phyloP scores from a whole-genome alignment of 129 eudicot genomes.

The Solidago caesia region DNA sequence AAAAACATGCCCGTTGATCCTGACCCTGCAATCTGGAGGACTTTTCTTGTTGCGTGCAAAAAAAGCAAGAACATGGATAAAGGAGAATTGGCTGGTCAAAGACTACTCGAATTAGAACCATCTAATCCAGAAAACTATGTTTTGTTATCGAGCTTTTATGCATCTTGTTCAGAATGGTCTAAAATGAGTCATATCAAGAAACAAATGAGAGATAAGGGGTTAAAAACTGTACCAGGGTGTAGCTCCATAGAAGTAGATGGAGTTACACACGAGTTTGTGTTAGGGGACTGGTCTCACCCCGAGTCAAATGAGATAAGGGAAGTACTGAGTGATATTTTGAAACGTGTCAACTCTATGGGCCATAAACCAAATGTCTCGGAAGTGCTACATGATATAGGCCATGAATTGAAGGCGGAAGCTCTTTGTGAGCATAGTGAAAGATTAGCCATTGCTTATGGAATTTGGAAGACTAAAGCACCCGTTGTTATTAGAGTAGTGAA shows the following conservation, averaged over 20 bases:
- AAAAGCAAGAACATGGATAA: slow-evolving; percentile 36
- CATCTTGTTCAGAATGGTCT: slow-evolving; percentile 49
- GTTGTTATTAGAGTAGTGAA: slow-evolving; percentile 56
- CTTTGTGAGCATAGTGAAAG: slow-evolving; percentile 78
- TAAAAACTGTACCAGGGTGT: slow-evolving; percentile 55
- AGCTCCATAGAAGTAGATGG: slow-evolving; percentile 70
- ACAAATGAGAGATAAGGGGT: slow-evolving; percentile 48
- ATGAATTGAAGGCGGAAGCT: slow-evolving; percentile 51
- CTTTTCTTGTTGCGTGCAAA: slow-evolving; percentile 55
- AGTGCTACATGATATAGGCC: slow-evolving; percentile 47
- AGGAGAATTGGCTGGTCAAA: slow-evolving; percentile 45
- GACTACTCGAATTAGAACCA: slow-evolving; percentile 53
- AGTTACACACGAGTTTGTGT: slow-evolving; percentile 51
- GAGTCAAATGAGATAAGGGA: slow-evolving; percentile 49
- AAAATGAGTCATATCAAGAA: slow-evolving; percentile 50
- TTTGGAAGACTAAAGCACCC: slow-evolving; percentile 52
- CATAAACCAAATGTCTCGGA: slow-evolving; percentile 46
- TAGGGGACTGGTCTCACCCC: slow-evolving; percentile 60
- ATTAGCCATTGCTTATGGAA: slow-evolving; percentile 65
- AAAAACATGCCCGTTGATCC: slow-evolving; percentile 51
- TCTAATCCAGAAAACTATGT: slow-evolving; percentile 55
- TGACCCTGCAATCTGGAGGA: slow-evolving; percentile 58
- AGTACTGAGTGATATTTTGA: slow-evolving; percentile 34
- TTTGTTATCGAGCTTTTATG: slow-evolving; percentile 56
- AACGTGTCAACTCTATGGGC: slow-evolving; percentile 38